Conservation (phyloP, 2,329 filamentous ascomycete species). For the Aspergillus ustus region DNA sequence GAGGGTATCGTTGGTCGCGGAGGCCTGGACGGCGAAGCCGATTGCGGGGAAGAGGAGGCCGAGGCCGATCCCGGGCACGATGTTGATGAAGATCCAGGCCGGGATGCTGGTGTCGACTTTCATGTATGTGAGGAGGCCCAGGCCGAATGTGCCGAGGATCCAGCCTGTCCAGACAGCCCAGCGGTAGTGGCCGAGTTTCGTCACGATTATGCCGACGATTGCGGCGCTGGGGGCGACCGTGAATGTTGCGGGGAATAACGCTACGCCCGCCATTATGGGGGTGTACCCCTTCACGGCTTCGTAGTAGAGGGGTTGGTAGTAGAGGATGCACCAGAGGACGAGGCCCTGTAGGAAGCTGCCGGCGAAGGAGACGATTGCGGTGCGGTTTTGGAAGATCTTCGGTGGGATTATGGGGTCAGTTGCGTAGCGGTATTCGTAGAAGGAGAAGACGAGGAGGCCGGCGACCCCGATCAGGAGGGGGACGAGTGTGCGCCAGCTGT, state of each 20-base stretch:
- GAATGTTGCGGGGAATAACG: conserved; percentile 35
- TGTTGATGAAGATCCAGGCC: conserved; percentile 36
- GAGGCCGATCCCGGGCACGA: conserved; percentile 31
- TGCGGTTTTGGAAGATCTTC: conserved; percentile 51
- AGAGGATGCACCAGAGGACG: conserved; percentile 21
- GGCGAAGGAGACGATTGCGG: conserved; percentile 23
- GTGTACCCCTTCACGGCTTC: conserved; percentile 44
- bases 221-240: conserved; percentile 32
- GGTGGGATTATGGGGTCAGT: conserved; percentile 47
- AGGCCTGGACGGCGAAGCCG: conserved; percentile 37
- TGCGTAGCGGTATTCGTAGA: conserved; percentile 22
- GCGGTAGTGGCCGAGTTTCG: conserved; percentile 39
- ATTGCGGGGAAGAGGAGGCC: conserved; percentile 33
- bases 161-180: conserved; percentile 35
- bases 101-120: conserved; percentile 30
- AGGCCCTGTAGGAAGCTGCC: conserved; percentile 24
- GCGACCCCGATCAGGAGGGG: conserved; percentile 35
- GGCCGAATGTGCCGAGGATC: conserved; percentile 29
- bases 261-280: conserved; percentile 38
- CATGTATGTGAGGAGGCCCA: conserved; percentile 36
- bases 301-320: conserved; percentile 54
- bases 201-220: conserved; percentile 37
- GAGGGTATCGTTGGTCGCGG: conserved; percentile 3
- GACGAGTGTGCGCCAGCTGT: conserved; percentile 33
- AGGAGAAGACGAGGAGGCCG: conserved; percentile 30